Conservation (phyloP, 495 filamentous ascomycete genomes). For the Hypoxylon perforatum region DNA sequence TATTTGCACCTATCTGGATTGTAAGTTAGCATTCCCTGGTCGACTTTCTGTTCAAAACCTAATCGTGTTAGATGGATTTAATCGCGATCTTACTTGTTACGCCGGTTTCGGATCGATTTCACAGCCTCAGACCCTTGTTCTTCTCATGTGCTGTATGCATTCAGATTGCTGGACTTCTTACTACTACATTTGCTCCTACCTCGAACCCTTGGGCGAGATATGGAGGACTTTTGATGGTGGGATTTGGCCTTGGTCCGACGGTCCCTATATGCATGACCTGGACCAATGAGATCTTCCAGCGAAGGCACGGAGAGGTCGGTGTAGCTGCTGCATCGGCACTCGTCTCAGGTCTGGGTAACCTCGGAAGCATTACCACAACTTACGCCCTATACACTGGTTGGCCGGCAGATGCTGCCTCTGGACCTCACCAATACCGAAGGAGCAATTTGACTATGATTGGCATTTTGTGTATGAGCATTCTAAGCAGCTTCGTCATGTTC, state of each 20-base stretch:
- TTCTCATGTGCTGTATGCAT: conserved; percentile 78
- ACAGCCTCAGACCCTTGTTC: conserved; percentile 83
- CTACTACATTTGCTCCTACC: conserved; percentile 78
- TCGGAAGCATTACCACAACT: conserved; percentile 86
- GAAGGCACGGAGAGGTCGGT: conserved; percentile 87
- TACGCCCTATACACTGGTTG: conserved; percentile 91
- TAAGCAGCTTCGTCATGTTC: conserved; percentile 74
- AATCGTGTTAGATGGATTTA: conserved; percentile 73
- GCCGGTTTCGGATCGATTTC: conserved; percentile 87
- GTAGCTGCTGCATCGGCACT: conserved; percentile 89
- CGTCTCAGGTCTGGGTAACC: conserved; percentile 86
- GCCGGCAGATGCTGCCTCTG: conserved; percentile 74
- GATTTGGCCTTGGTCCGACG: conserved; percentile 90
- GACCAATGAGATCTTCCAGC: conserved; percentile 92
- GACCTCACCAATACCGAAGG: conserved; percentile 78
- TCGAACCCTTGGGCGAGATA: conserved; percentile 84
- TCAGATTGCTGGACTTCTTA: conserved; percentile 84
- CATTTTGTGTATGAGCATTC: conserved; percentile 80
- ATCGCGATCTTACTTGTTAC: conserved; percentile 88
- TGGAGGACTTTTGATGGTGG: conserved; percentile 87
- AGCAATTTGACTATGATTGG: conserved; percentile 91
- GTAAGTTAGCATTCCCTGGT: conserved; percentile 57
- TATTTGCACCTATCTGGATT: conserved; percentile 93
- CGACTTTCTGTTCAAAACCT: conserved; percentile 11
- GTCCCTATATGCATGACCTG: conserved; percentile 94